Evolutionary conservation across 2,329 filamentous ascomycete genomes (phyloP), one percentile per base, ranked within the genome.

Genomic region (Lomentospora prolificans): DNA sequence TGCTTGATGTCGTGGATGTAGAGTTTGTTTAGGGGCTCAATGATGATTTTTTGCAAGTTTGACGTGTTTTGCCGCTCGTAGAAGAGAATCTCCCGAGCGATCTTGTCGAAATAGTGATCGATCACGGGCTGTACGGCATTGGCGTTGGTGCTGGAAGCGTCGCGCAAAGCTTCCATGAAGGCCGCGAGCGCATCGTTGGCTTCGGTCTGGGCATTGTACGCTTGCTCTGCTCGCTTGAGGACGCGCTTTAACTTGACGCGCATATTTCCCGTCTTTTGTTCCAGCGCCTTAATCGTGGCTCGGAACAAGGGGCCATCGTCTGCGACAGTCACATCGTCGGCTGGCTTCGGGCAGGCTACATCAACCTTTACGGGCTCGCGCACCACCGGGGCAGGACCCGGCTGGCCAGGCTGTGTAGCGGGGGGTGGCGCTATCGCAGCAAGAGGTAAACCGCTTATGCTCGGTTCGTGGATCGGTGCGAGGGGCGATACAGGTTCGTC

Each of bases 1-100:
- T 96, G 90, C 70, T 99, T 99, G 74, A 99, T 97, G 65, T 99
- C 95, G 60, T 92, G 79, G 59, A 90, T 90, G 70, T 99, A 99
- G 12, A 99, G 75, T 70, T 90, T 95, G 61, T 82, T 85, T 61
- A 99, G 81, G 1, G 95, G 95, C 46, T 99, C 94, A 61, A 99
- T 96, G 65, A 99, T 91, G 55, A 95, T 86, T 66, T 85, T 92
- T 64, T 96, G 91, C 31, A 99, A 78, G 64, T 96, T 92, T 39
- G 75, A 64, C 1, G 89, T 85, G 66, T 96, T 97, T 60, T 88
- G 83, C 59, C 84, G 85, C 70, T 99, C 91, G 66, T 96, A 97
- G 0, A 75, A 70, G 36, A 96, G 73, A 50, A 99, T 96, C 66
- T 97, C 90, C 59, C 86, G 85, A 3, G 92, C 91, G 61, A 96